A percentile compares a stretch with the other conserved stretches of the same genome.
Conservation (phyloP, 768 basidiomycete species). For the Lentinula guzmanii region DNA sequence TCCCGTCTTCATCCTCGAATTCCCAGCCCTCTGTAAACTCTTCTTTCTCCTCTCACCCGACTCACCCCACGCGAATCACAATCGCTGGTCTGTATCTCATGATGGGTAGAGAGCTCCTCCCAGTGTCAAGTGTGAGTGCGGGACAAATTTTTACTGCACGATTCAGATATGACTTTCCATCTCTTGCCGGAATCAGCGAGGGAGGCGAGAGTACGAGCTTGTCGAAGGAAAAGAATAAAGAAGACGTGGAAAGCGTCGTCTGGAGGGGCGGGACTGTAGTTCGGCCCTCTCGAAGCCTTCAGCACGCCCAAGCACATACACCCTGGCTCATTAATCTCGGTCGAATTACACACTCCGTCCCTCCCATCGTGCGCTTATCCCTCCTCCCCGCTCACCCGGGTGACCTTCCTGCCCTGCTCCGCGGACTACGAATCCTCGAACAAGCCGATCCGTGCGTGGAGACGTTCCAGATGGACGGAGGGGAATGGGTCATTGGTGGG, state of each 20-base stretch:
- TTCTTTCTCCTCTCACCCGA: background rate
- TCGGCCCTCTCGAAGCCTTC: background rate
- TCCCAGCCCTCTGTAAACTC: background rate
- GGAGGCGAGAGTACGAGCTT: no score
- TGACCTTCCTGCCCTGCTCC: conserved; percentile 86
- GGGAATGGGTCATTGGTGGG: conserved; percentile 94
- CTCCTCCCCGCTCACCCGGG: conserved; percentile 78
- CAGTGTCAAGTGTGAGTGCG: conserved; percentile 76
- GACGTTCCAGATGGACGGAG: conserved; percentile 94
- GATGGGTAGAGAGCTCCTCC: conserved; percentile 95
- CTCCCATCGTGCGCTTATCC: conserved; percentile 94
- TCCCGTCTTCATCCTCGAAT: background rate
- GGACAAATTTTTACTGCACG: conserved; percentile 90
- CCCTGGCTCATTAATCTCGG: conserved; percentile 75
- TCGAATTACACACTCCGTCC: conserved; percentile 59
- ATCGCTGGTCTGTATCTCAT: conserved; percentile 85
- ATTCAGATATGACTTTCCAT: background rate
- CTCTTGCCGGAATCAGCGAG: background rate
- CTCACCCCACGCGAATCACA: conserved; percentile 40
- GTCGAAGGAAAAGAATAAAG: conserved; percentile 38
- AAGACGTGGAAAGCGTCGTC: conserved; percentile 71
- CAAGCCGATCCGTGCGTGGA: conserved; percentile 98
- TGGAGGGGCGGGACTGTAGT: conserved; percentile 81
- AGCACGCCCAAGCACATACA: conserved; percentile 56
- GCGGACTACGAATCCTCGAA: conserved; percentile 81